phyloP scores from a whole-genome alignment of 495 filamentous ascomycete species.

The Lasiosphaeria miniovina region DNA sequence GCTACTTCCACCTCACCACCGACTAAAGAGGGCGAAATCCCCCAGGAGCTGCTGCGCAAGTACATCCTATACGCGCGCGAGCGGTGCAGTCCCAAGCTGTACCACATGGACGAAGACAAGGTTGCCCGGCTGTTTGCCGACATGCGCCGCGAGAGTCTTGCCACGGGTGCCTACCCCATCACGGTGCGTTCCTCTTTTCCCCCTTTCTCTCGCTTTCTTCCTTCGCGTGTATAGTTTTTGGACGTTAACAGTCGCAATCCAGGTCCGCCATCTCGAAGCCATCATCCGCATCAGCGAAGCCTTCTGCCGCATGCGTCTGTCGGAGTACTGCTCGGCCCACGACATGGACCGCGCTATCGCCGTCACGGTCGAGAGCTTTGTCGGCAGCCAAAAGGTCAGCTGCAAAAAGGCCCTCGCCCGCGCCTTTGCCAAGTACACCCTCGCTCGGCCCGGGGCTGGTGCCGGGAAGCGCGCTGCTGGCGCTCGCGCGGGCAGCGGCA shows the following conservation, averaged over 20 bases:
- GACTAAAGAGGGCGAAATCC: slow-evolving; percentile 72
- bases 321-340: slow-evolving; percentile 80
- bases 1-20: slow-evolving; percentile 33
- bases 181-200: slow-evolving; percentile 61
- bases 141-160: slow-evolving; percentile 88
- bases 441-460: slow-evolving; percentile 42
- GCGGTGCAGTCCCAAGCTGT: slow-evolving; percentile 84
- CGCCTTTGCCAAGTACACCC: slow-evolving; percentile 93
- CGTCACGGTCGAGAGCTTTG: slow-evolving; percentile 93
- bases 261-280: slow-evolving; percentile 97
- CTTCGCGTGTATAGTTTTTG: background rate
- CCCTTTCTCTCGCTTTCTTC: background rate
- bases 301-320: slow-evolving; percentile 94
- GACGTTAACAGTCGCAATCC: slow-evolving; percentile 14
- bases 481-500: background rate
- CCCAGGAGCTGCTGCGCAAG: slow-evolving; percentile 89
- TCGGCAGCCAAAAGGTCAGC: slow-evolving; percentile 93
- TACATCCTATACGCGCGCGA: slow-evolving; percentile 97
- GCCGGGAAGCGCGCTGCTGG: background rate
- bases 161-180: slow-evolving; percentile 95
- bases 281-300: slow-evolving; percentile 91
- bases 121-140: slow-evolving; percentile 91
- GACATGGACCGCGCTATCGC: slow-evolving; percentile 98
- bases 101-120: slow-evolving; percentile 98
- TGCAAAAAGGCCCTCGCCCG: slow-evolving; percentile 95